Percentiles rank a stretch among this genome's conserved stretches.
Conservation (phyloP, 192 early-diverging fungal genomes). For the Pilobolus umbonatus region DNA sequence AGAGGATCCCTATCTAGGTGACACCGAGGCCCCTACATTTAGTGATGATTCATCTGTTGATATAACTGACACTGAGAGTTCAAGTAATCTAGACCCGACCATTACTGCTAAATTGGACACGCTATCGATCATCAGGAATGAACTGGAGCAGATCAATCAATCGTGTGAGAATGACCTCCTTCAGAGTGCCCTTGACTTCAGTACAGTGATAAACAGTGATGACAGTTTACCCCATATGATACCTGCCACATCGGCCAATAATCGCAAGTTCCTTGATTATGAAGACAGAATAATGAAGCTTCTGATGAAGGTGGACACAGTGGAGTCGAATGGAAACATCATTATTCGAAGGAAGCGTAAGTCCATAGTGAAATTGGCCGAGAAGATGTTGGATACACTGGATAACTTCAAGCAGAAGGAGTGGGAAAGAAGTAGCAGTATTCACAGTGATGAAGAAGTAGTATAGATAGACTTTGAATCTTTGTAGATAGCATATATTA, state of each 20-base stretch:
- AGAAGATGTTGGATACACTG: slow-evolving; percentile 19
- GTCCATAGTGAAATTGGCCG: slow-evolving; percentile 17
- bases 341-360: slow-evolving; percentile 18
- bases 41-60: too few species aligned
- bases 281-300: slow-evolving; percentile 32
- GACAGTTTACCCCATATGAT: not conserved
- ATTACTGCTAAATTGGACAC: slow-evolving; percentile 10
- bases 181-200: slow-evolving; percentile 8
- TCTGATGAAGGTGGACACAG: slow-evolving; percentile 25
- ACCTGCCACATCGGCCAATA: slow-evolving; percentile 1
- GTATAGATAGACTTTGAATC: too few species aligned
- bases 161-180: not conserved
- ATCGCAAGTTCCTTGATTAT: slow-evolving; percentile 26
- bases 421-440: slow-evolving; percentile 25
- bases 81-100: slow-evolving; percentile 1
- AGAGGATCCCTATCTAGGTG: too few species aligned
- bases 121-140: slow-evolving; percentile 4
- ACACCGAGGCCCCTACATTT: too few species aligned
- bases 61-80: too few species aligned
- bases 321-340: slow-evolving; percentile 22
- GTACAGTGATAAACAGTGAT: not conserved
- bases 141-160: slow-evolving; percentile 5
- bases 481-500: too few species aligned
- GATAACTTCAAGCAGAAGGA: slow-evolving; percentile 31
- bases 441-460: slow-evolving; percentile 6